Evolutionary conservation across 441 rosid genomes (phyloP).

Genomic region (Brassica hybrid): DNA sequence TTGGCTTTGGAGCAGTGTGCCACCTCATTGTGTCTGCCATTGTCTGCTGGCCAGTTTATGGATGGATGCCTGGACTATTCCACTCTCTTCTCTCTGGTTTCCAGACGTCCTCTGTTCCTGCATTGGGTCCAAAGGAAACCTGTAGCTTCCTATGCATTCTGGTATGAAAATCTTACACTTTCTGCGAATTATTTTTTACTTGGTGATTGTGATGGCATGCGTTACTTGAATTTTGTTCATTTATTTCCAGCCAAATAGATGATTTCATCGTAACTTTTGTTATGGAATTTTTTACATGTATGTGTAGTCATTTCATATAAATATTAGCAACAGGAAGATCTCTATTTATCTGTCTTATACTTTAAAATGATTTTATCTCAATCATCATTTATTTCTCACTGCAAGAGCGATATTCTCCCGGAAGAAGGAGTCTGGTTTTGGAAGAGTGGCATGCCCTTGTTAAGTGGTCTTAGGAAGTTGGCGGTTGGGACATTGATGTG

Average conservation of each 20-base stretch:
- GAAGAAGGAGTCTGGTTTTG: slow-evolving; percentile 94
- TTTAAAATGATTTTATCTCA: slow-evolving; percentile 37
- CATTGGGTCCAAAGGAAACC: slow-evolving; percentile 96
- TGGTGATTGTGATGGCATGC: slow-evolving; percentile 27
- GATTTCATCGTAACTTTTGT: slow-evolving; percentile 9
- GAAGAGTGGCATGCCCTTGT: slow-evolving; percentile 91
- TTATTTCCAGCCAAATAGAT: slow-evolving; percentile 24
- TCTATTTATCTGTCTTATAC: slow-evolving; percentile 12
- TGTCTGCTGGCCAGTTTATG: slow-evolving; percentile 93
- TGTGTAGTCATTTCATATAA: slow-evolving; percentile 22
- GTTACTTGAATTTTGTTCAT: slow-evolving; percentile 1
- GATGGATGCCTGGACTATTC: slow-evolving; percentile 97
- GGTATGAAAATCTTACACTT: slow-evolving; percentile 58
- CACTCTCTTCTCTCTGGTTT: slow-evolving; percentile 81
- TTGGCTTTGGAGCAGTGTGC: slow-evolving; percentile 95
- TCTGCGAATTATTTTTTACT: slow-evolving; percentile 30
- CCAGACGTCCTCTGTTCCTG: slow-evolving; percentile 71
- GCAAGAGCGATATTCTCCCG: slow-evolving; percentile 91
- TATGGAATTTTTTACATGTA: slow-evolving; percentile 22
- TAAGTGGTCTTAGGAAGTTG: slow-evolving; percentile 87
- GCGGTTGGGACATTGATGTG: slow-evolving; percentile 88
- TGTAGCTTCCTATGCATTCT: slow-evolving; percentile 93
- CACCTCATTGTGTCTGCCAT: slow-evolving; percentile 94
- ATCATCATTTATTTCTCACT: slow-evolving; percentile 44
- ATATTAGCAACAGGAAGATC: slow-evolving; percentile 11